Base-by-base conservation (phyloP, 1,284 basidiomycete species). In the Trametes versicolor region DNA sequence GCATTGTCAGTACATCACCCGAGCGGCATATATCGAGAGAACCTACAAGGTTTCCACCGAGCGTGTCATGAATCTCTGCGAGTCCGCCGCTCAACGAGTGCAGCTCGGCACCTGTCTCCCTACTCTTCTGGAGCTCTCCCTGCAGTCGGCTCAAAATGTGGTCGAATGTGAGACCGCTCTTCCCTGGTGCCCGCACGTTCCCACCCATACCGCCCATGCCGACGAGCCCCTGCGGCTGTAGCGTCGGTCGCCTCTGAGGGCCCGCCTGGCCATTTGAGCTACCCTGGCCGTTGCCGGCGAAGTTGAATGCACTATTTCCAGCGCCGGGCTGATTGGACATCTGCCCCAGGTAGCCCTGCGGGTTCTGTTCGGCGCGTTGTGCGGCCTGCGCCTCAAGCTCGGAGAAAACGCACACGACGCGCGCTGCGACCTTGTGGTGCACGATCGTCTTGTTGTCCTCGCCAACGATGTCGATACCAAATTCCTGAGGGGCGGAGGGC, bases 381-480 rank as follows among this genome's bases (percentile, higher is more conserved):
- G 90, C 90, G 51, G 87, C 83, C 66, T 87, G 86, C 0, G 88
- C 91, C 74, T 99, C 97, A 64, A 96, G 94, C 45, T 95, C 90
- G 0, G 85, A 89, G 73, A 97, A 90, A 10, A 98, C 90, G 70
- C 97, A 94, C 65, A 96, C 89, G 37, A 96, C 95, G 49, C 95
- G 94, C 15, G 96, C 96, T 12, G 97, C 95, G 45, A 99, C 98
- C 78, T 99, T 99, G 83, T 99, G 97, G 79, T 99, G 97, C 54
- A 99, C 92, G 68, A 98, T 96, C 0, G 96, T 96, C 80, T 96
- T 96, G 85, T 98, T 98, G 82, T 99, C 98, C 75, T 99, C 97
- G 66, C 95, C 95, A 62, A 98, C 94, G 68, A 99, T 99, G 81
- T 99, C 98, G 76, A 99, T 99, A 66, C 97, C 68, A 34, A 70